phyloP scores from a whole-genome alignment of 495 filamentous ascomycete genomes.

The Massariosphaeria phaeospora region DNA sequence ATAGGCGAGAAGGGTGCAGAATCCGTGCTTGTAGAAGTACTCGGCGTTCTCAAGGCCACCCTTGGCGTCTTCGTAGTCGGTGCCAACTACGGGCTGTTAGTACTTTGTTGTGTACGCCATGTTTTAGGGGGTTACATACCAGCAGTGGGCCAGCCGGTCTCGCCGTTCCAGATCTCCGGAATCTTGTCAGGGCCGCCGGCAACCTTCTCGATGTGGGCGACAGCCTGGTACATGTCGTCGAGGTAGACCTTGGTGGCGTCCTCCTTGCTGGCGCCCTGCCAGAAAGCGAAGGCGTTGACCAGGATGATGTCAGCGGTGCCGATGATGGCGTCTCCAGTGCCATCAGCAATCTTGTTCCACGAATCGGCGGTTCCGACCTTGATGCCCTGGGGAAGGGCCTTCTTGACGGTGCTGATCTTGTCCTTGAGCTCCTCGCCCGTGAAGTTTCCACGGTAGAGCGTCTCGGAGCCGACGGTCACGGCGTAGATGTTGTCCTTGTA shows the following conservation, averaged over 20 bases:
- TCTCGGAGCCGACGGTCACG: slow-evolving; percentile 74
- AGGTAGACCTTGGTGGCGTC: slow-evolving; percentile 67
- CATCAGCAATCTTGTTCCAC: slow-evolving; percentile 77
- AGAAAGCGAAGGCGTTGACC: slow-evolving; percentile 80
- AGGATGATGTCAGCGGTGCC: slow-evolving; percentile 61
- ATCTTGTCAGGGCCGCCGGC: slow-evolving; percentile 47
- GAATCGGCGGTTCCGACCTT: slow-evolving; percentile 73
- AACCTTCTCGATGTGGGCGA: slow-evolving; percentile 60
- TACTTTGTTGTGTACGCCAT: too few species aligned
- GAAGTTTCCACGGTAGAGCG: slow-evolving; percentile 68
- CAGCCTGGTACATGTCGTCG: slow-evolving; percentile 67
- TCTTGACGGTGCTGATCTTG: slow-evolving; percentile 60
- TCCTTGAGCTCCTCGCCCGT: slow-evolving; percentile 57
- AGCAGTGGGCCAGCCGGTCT: slow-evolving; percentile 64
- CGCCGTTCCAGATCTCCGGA: slow-evolving; percentile 66
- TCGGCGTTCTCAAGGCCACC: slow-evolving; percentile 58
- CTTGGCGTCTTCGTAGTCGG: slow-evolving; percentile 58
- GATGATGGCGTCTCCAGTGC: slow-evolving; percentile 64
- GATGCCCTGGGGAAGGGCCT: slow-evolving; percentile 46
- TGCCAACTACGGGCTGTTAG: slow-evolving; percentile 45
- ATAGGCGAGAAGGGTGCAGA: slow-evolving; percentile 69
- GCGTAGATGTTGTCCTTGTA: slow-evolving; percentile 62
- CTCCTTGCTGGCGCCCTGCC: slow-evolving; percentile 62
- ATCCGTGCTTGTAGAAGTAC: slow-evolving; percentile 59
- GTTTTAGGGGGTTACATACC: too few species aligned